Percentiles rank a stretch among this genome's conserved stretches.
Conservation (phyloP, 305 asterid genomes). For the Fraxinus nigra region DNA sequence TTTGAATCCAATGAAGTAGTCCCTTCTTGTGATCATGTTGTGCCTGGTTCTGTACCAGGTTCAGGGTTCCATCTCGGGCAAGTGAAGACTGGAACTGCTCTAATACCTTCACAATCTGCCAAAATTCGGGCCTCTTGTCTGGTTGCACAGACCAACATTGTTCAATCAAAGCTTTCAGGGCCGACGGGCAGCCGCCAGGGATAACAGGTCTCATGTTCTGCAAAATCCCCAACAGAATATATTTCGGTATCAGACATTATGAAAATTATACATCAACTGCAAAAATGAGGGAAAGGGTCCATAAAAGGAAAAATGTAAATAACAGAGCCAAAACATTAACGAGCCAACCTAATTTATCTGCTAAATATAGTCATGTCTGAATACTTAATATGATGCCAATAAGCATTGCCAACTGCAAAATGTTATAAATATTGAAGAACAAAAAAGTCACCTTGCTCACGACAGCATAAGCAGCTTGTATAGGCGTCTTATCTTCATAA, state of each 20-base stretch:
- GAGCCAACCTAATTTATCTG: background rate
- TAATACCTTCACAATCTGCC: conserved; percentile 86
- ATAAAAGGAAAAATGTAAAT: background rate
- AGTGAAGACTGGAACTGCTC: conserved; percentile 72
- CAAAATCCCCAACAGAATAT: conserved; percentile 16
- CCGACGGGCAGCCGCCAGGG: conserved; percentile 59
- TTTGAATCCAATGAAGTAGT: conserved; percentile 75
- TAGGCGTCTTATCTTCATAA: conserved; percentile 82
- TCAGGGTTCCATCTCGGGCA: conserved; percentile 65
- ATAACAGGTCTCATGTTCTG: conserved; percentile 79
- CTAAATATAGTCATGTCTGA: background rate
- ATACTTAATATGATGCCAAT: background rate
- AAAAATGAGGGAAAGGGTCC: background rate
- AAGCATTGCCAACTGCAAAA: background rate
- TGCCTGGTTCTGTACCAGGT: conserved; percentile 40
- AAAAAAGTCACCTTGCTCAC: conserved; percentile 60
- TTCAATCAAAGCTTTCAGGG: conserved; percentile 80
- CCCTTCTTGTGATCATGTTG: conserved; percentile 71
- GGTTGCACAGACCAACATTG: conserved; percentile 87
- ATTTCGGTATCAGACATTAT: background rate
- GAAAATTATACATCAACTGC: background rate
- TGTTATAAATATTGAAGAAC: background rate
- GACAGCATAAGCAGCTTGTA: conserved; percentile 93
- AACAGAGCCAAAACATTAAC: background rate
- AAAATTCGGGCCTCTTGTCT: conserved; percentile 88